Evolutionary conservation across 2,329 filamentous ascomycete species (phyloP).

Genomic region (Fusarium burgessii): DNA sequence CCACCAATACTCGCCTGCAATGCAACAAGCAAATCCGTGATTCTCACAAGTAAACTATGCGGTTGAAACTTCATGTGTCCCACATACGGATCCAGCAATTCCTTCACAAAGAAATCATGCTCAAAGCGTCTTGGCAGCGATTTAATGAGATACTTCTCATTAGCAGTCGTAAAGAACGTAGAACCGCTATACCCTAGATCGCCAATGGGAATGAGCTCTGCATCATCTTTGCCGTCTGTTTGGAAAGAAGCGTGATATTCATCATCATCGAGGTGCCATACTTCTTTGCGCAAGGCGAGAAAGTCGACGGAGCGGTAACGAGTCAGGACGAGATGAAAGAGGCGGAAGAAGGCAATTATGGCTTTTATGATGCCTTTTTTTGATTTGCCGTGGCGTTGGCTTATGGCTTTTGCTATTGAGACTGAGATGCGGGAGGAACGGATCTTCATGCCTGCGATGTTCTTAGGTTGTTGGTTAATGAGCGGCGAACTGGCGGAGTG

Average conservation of each 20-base stretch:
- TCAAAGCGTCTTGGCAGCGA: slow-evolving; percentile 77
- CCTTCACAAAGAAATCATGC: slow-evolving; percentile 75
- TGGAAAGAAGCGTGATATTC: slow-evolving; percentile 56
- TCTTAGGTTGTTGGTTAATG: not conserved
- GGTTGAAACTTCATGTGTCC: slow-evolving; percentile 71
- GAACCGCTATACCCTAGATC: slow-evolving; percentile 82
- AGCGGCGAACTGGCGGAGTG: not conserved
- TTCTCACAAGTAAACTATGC: slow-evolving; percentile 74
- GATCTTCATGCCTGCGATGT: slow-evolving; percentile 47
- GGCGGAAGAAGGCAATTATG: slow-evolving; percentile 50
- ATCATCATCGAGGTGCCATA: slow-evolving; percentile 52
- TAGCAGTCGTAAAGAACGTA: slow-evolving; percentile 77
- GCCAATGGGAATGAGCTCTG: slow-evolving; percentile 66
- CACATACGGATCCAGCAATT: slow-evolving; percentile 73
- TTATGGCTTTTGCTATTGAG: slow-evolving; percentile 66
- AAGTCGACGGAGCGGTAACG: slow-evolving; percentile 49
- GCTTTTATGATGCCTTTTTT: slow-evolving; percentile 47
- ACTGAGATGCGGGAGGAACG: slow-evolving; percentile 62
- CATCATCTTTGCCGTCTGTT: slow-evolving; percentile 39
- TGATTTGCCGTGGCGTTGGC: slow-evolving; percentile 54
- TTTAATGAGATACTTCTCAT: slow-evolving; percentile 78
- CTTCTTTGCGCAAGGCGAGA: slow-evolving; percentile 44
- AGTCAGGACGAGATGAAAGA: slow-evolving; percentile 50
- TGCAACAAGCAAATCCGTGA: slow-evolving; percentile 75
- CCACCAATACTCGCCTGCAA: slow-evolving; percentile 69